A percentile compares a stretch with the other conserved stretches of the same genome.
Conservation (phyloP, 1,284 basidiomycete genomes). For the Neolentinus lepideus region DNA sequence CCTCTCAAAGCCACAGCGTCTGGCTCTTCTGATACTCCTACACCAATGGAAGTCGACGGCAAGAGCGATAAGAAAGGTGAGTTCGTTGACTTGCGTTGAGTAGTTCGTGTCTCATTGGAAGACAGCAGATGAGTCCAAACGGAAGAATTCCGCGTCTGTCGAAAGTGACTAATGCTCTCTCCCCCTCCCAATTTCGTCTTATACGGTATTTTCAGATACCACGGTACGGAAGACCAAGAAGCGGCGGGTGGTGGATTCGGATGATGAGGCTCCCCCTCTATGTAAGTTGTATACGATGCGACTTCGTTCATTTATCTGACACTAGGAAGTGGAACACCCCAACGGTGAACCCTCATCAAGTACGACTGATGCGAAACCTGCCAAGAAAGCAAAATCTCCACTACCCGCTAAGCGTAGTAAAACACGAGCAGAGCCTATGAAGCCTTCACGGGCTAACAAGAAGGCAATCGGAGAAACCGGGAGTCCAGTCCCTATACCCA, state of each 20-base stretch:
- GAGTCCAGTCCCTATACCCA: slow-evolving; percentile 6
- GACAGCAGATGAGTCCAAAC: neutral
- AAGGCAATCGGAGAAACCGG: slow-evolving; percentile 15
- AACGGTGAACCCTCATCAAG: neutral
- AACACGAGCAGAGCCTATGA: neutral
- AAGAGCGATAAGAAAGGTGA: neutral
- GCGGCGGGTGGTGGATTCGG: slow-evolving; percentile 56
- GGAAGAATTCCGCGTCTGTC: neutral
- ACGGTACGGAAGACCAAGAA: slow-evolving; percentile 32
- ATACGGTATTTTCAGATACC: slow-evolving; percentile 14
- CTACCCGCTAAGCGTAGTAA: neutral
- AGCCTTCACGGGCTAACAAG: neutral
- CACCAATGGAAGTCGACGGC: neutral
- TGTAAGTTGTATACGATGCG: slow-evolving; percentile 8
- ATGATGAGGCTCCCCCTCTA: slow-evolving; percentile 41
- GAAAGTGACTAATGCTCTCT: slow-evolving; percentile 9
- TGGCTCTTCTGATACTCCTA: neutral
- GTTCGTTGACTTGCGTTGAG: neutral
- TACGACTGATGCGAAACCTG: slow-evolving; percentile 10
- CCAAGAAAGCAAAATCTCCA: neutral
- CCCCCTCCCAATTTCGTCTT: neutral
- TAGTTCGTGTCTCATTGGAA: neutral
- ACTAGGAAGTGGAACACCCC: neutral
- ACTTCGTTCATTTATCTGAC: slow-evolving; percentile 9
- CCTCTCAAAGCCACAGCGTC: slow-evolving; percentile 1